Evolutionary conservation across 768 basidiomycete genomes (phyloP).

Genomic region (Trametes meyenii): DNA sequence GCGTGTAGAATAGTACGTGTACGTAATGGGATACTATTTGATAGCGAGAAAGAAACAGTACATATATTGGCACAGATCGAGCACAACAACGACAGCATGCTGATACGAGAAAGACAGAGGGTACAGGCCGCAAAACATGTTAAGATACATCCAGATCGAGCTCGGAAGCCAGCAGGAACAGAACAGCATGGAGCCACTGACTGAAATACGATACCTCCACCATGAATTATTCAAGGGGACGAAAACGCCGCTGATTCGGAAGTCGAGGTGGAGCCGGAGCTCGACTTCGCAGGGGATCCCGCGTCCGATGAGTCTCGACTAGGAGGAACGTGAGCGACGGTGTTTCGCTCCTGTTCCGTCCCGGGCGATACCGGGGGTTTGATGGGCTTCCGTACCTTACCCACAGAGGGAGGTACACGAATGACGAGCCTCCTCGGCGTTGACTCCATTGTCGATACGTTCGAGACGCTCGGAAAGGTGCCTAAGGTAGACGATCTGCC

Average conservation of each 20-base stretch:
- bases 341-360: conserved; percentile 2
- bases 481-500: neutral
- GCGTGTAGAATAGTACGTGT: neutral
- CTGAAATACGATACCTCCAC: too few relatives aligned
- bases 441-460: neutral
- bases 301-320: neutral
- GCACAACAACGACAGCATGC: neutral
- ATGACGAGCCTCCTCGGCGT: neutral
- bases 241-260: too few relatives aligned
- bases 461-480: neutral
- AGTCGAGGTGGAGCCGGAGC: too few relatives aligned
- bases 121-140: neutral
- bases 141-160: too few relatives aligned
- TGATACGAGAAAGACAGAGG: neutral
- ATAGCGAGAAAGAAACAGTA: neutral
- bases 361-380: conserved; percentile 5
- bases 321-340: neutral
- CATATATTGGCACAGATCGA: neutral
- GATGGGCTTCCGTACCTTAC: neutral
- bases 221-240: too few relatives aligned
- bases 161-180: too few relatives aligned
- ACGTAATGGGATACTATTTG: neutral
- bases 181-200: too few relatives aligned
- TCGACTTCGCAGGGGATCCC: neutral
- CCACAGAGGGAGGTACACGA: conserved; percentile 2